Conservation (phyloP, 306 rosid species). For the Canavalia gladiata region DNA sequence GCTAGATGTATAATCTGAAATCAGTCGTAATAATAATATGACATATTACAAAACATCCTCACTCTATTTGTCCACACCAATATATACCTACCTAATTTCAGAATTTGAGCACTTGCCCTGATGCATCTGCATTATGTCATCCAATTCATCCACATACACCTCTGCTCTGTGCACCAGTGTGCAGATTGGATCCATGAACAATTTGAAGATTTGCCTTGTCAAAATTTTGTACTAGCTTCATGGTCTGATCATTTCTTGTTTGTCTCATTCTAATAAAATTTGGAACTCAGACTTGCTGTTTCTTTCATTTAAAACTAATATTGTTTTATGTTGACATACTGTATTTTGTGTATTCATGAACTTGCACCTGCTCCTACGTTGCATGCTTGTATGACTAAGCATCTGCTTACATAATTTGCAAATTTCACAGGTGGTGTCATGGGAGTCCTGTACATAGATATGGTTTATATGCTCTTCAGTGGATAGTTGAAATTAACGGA, state of each 20-base stretch:
- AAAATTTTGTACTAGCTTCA: not conserved
- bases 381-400: slow-evolving; percentile 8
- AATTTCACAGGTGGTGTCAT: slow-evolving; percentile 85
- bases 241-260: not conserved
- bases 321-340: not conserved
- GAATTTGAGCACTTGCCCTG: slow-evolving; percentile 22
- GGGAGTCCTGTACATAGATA: slow-evolving; percentile 98
- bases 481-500: slow-evolving; percentile 95
- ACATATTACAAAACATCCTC: slow-evolving; percentile 32
- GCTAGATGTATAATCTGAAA: slow-evolving; percentile 8
- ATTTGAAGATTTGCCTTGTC: not conserved
- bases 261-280: slow-evolving; percentile 10
- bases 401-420: slow-evolving; percentile 38
- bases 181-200: slow-evolving; percentile 13
- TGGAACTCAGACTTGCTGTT: slow-evolving; percentile 8
- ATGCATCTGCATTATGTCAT: slow-evolving; percentile 14
- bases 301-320: slow-evolving; percentile 15
- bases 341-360: slow-evolving; percentile 12
- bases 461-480: slow-evolving; percentile 94
- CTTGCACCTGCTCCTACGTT: not conserved
- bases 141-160: not conserved
- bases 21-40: not conserved
- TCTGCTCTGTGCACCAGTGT: not conserved
- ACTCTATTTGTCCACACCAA: not conserved
- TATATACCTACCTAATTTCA: not conserved